Evolutionary conservation across 345 rosid species (phyloP).

Genomic region (Rhodamnia rubescens): DNA sequence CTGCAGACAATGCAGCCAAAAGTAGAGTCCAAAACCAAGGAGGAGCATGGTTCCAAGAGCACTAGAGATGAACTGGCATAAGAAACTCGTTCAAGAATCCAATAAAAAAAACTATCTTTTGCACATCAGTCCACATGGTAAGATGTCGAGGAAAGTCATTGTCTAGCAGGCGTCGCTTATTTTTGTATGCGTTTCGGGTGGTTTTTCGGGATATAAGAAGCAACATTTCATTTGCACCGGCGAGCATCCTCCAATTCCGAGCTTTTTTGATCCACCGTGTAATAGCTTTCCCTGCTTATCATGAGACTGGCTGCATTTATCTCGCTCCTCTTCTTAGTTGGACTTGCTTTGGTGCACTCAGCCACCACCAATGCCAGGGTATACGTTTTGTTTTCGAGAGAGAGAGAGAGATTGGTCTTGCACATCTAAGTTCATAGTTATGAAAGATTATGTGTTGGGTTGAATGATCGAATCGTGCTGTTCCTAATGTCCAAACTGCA

Average conservation of each 20-base stretch:
- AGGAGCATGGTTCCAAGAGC: neutral
- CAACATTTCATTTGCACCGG: neutral
- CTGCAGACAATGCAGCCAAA: neutral
- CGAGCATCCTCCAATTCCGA: neutral
- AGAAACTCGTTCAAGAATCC: neutral
- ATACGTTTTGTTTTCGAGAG: neutral
- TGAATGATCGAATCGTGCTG: neutral
- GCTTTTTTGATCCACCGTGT: neutral
- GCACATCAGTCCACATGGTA: neutral
- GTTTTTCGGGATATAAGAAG: neutral
- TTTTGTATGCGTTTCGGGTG: neutral
- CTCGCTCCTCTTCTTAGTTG: constrained; percentile 7
- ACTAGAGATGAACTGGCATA: neutral
- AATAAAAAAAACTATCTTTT: neutral
- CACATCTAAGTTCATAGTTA: neutral
- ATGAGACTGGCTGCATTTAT: constrained; percentile 4
- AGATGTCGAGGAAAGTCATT: neutral
- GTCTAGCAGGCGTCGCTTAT: neutral
- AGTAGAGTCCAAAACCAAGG: neutral
- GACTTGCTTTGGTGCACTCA: constrained; percentile 13
- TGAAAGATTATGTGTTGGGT: neutral
- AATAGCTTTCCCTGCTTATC: neutral
- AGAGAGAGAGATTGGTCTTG: neutral
- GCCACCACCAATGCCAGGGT: constrained; percentile 16
- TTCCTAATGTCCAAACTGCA: neutral